Conservation (phyloP, 2,329 filamentous ascomycete species). For the Delphinella strobiligena region DNA sequence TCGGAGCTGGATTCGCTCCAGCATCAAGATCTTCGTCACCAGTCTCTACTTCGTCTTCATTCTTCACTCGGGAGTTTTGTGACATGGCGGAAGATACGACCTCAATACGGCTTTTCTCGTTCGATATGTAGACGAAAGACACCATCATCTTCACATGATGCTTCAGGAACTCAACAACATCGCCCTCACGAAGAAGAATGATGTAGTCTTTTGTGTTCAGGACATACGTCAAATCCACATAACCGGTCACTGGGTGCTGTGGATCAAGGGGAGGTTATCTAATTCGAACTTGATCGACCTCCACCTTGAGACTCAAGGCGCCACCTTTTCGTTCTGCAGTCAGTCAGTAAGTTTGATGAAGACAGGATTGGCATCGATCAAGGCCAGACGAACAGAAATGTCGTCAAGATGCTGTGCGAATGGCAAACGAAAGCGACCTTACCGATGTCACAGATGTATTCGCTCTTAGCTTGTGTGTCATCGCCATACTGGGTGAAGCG, state of each 20-base stretch:
- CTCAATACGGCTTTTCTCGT: not conserved
- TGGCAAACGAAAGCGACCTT: not conserved
- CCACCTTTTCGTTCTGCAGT: not conserved
- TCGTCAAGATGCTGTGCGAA: no score
- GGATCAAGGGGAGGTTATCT: not conserved
- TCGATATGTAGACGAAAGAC: not conserved
- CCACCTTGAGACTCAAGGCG: not conserved
- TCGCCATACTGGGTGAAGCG: not conserved
- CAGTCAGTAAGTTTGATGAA: not conserved
- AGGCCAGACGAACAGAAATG: not conserved
- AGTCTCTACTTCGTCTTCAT: conserved; percentile 4
- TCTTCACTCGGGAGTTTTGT: not conserved
- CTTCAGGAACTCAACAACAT: conserved; percentile 1
- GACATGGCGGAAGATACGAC: conserved; percentile 5
- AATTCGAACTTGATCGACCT: not conserved
- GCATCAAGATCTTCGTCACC: not conserved
- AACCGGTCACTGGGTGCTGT: not conserved
- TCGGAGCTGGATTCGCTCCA: not conserved
- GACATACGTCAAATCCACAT: not conserved
- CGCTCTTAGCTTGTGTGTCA: conserved; percentile 4
- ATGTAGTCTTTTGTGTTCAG: not conserved
- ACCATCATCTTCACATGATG: not conserved
- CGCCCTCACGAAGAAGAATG: conserved; percentile 1
- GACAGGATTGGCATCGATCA: not conserved
- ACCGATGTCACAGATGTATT: conserved; percentile 4